Conservation (phyloP, 148 eudicot species). For the Rhododendron williamsianum region DNA sequence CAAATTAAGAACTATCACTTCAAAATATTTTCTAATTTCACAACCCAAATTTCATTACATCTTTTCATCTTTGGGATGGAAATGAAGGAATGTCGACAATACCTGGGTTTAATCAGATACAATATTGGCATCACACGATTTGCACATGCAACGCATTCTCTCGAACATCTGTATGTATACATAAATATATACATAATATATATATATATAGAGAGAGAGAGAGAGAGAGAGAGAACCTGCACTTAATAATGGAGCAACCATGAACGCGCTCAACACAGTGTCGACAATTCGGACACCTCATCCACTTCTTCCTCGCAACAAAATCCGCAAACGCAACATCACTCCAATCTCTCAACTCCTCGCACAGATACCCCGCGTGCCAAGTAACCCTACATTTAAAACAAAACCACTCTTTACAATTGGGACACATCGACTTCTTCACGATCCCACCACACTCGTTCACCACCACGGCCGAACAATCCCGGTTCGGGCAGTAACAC, state of each 20-base stretch:
- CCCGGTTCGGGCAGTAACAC: constrained; percentile 40
- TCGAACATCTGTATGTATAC: too few species aligned
- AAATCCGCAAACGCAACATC: constrained; percentile 36
- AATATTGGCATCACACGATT: too few species aligned
- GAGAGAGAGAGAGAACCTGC: constrained; percentile 29
- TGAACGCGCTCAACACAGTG: constrained; percentile 30
- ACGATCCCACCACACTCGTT: constrained; percentile 40
- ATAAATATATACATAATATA: too few species aligned
- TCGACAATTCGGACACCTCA: constrained; percentile 38
- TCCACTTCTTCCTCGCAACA: constrained; percentile 34
- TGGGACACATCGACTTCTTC: constrained; percentile 26
- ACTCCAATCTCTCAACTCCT: constrained; percentile 29
- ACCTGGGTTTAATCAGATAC: too few species aligned
- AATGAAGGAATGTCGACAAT: too few species aligned
- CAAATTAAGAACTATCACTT: too few species aligned
- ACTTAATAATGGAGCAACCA: constrained; percentile 29
- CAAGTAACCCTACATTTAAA: constrained; percentile 32
- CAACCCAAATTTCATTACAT: too few species aligned
- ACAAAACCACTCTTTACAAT: constrained; percentile 35
- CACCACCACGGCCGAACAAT: constrained; percentile 34
- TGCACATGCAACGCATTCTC: too few species aligned
- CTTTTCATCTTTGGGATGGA: too few species aligned
- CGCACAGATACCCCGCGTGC: constrained; percentile 42
- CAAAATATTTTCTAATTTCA: too few species aligned
- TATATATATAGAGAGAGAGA: too few species aligned